These are phyloP conservation scores for Blastocystis hominis DNA, from an alignment of 352 stramenopile genomes.

Conservation along the genomic window DNA sequence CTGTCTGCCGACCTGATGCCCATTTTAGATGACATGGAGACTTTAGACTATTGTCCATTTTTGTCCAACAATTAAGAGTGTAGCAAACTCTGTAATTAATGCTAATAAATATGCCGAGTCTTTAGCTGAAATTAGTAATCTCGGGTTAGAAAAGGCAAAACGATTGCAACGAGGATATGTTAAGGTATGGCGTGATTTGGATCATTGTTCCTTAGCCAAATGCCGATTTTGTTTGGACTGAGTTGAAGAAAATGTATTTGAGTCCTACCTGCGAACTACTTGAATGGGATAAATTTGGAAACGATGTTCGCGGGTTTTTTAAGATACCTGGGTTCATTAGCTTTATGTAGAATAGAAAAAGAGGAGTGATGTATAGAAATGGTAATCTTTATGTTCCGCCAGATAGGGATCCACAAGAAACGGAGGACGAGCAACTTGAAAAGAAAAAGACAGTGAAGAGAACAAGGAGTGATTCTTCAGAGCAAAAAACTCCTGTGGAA, in stretches of 20 bases:
- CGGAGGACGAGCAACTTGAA: background rate
- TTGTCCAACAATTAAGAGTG: background rate
- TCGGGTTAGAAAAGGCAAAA: constrained; percentile 1
- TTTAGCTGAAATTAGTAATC: background rate
- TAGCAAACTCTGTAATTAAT: background rate
- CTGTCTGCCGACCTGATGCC: background rate
- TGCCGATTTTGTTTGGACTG: background rate
- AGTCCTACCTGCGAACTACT: background rate
- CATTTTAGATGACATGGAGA: background rate
- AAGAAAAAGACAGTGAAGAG: background rate
- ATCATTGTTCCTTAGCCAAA: background rate
- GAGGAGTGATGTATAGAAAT: background rate
- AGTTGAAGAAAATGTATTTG: background rate
- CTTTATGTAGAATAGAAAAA: background rate
- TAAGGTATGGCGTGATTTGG: background rate
- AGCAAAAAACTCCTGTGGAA: background rate
- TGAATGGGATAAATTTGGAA: background rate
- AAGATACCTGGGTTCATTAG: background rate
- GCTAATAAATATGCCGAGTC: constrained; percentile 18
- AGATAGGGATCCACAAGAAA: background rate
- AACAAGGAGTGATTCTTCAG: background rate
- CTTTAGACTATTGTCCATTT: background rate
- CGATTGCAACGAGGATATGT: constrained; percentile 7
- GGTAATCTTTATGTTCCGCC: background rate
- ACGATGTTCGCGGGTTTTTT: background rate